phyloP scores from a whole-genome alignment of 139 green algal genomes.

The Auxenochlorella pyrenoidosa region DNA sequence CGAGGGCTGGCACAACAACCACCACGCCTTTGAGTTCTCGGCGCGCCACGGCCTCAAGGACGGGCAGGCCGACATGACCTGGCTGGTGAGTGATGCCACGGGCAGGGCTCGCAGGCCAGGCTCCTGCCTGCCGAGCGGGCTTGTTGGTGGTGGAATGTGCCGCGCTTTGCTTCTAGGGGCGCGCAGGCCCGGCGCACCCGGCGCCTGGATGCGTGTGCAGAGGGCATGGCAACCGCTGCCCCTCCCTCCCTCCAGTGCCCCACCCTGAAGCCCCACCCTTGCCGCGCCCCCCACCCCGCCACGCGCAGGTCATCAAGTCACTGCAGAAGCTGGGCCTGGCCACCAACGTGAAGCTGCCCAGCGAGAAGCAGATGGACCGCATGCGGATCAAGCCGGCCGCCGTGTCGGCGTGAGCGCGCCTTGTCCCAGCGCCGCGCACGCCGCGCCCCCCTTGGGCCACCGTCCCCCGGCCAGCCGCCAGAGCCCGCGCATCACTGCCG shows the following conservation, averaged over 20 bases:
- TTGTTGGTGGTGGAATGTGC: too few relatives aligned
- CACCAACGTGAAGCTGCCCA: constrained; percentile 91
- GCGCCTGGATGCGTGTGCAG: too few relatives aligned
- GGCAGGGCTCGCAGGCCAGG: too few relatives aligned
- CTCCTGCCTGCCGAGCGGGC: too few relatives aligned
- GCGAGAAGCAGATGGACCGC: constrained; percentile 81
- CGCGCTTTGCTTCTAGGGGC: too few relatives aligned
- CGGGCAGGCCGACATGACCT: constrained; percentile 88
- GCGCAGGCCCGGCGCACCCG: too few relatives aligned
- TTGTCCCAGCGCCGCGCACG: neutral
- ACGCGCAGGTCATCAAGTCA: constrained; percentile 54
- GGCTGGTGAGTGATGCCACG: constrained; percentile 34
- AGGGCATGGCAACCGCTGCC: too few relatives aligned
- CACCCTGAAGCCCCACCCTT: too few relatives aligned
- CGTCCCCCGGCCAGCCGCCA: neutral
- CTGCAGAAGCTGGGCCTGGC: constrained; percentile 82
- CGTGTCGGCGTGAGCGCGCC: constrained; percentile 1
- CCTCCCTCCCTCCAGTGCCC: too few relatives aligned
- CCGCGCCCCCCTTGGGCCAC: too few relatives aligned
- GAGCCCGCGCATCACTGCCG: neutral
- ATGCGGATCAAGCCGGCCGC: constrained; percentile 43
- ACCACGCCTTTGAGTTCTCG: constrained; percentile 92
- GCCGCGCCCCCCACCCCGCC: too few relatives aligned
- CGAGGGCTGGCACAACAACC: constrained; percentile 99
- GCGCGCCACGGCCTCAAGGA: constrained; percentile 89